Evolutionary conservation across 129 eudicot species (phyloP).

Genomic region (Escallonia herrerae): DNA sequence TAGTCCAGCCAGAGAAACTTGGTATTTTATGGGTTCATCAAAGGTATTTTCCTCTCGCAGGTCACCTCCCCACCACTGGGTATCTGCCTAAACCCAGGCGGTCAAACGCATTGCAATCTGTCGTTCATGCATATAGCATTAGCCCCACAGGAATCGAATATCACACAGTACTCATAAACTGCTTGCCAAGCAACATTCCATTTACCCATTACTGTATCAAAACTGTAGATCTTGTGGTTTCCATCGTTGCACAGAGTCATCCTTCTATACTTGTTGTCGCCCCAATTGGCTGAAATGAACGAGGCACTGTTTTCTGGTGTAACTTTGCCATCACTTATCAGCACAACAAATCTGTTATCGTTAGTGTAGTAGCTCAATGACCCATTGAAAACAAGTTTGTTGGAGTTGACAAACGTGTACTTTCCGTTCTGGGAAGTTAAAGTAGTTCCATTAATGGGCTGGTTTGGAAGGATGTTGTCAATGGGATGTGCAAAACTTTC

Average conservation of each 20-base stretch:
- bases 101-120: slow-evolving; percentile 56
- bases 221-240: slow-evolving; percentile 51
- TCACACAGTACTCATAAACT: slow-evolving; percentile 36
- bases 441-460: slow-evolving; percentile 28
- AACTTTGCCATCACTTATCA: slow-evolving; percentile 33
- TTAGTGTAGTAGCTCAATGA: slow-evolving; percentile 24
- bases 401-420: slow-evolving; percentile 28
- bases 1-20: slow-evolving; percentile 67
- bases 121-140: slow-evolving; percentile 50
- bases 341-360: slow-evolving; percentile 14
- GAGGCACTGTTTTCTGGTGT: slow-evolving; percentile 10
- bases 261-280: slow-evolving; percentile 37
- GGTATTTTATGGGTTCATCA: slow-evolving; percentile 2
- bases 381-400: slow-evolving; percentile 23
- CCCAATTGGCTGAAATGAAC: slow-evolving; percentile 46
- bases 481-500: slow-evolving; percentile 56
- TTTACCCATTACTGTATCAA: slow-evolving; percentile 15
- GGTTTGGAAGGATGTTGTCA: slow-evolving; percentile 49
- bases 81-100: slow-evolving; percentile 47
- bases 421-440: slow-evolving; percentile 33
- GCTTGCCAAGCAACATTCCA: slow-evolving; percentile 84
- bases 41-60: slow-evolving; percentile 27
- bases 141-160: slow-evolving; percentile 55
- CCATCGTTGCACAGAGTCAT: slow-evolving; percentile 60
- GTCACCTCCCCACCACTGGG: slow-evolving; percentile 9